Evolutionary conservation across 495 filamentous ascomycete genomes (phyloP), one percentile per base, ranked within the genome.

Genomic region (Penicillium herquei): DNA sequence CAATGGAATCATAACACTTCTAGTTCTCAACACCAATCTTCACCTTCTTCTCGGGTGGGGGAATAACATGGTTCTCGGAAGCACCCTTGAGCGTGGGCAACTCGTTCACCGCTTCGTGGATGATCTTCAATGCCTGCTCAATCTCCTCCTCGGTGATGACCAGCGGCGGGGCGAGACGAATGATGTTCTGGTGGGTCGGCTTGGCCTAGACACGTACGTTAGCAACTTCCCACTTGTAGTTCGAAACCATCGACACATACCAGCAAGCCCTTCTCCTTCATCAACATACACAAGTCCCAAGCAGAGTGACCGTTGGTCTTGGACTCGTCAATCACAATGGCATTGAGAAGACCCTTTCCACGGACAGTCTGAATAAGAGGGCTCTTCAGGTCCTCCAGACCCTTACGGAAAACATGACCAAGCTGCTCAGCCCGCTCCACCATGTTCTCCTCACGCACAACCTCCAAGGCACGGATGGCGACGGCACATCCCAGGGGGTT

Each of bases 141-240:
- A 84, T 76, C 64, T 84, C 76, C 35, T 78, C 75, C 46, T 82
- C 77, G 4, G 81, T 84, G 62, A 84, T 82, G 17, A 84, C 79
- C 39, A 83, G 62, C 1, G 81, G 81, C 5, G 81, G 81, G 3
- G 81, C 81, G 35, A 84, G 71, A 52, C 81, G 81, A 51, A 84
- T 98, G 74, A 98, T 98, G 69, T 98, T 97, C 63, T 96, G 85
- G 72, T 98, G 94, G 34, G 95, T 99, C 9, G 95, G 95, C 82
- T 99, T 99, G 54, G 94, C 94, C 90, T 96, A 69, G 48, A 31
- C 13, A 37, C n/a, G 26, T 7, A 42, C 51, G 64, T 73, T 65
- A 77, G 74, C 65, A 55, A n/a, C 43, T 32, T 30, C 12, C 21
- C 16, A 11, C 30, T 49, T 3, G n/a, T 11, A 7, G 11, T 46